Conservation (phyloP, 179 eudicot species). For the Carnegiea gigantea region DNA sequence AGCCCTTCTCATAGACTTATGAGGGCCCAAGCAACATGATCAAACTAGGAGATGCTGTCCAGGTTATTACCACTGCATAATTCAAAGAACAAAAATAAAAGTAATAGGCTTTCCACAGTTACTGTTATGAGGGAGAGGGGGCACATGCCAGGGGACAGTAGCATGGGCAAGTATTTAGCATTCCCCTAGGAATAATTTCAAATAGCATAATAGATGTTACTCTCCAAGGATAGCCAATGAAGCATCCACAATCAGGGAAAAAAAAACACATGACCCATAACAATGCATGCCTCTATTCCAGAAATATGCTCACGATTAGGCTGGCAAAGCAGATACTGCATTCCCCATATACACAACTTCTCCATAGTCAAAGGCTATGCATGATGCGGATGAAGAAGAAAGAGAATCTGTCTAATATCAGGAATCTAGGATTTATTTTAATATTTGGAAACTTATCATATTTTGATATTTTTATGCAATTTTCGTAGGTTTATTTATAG, state of each 20-base stretch:
- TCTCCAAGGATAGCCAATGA: not conserved
- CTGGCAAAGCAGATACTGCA: not conserved
- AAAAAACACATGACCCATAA: not conserved
- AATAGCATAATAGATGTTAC: not conserved
- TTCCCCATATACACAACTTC: not conserved
- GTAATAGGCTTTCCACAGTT: not conserved
- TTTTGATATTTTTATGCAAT: too few species aligned
- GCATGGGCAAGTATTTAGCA: not conserved
- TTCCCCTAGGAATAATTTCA: not conserved
- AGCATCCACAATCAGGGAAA: not conserved
- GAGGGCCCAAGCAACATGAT: not conserved
- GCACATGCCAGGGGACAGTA: not conserved
- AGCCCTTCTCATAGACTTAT: not conserved
- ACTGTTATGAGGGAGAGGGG: not conserved
- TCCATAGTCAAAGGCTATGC: not conserved
- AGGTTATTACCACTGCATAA: not conserved
- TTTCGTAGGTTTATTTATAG: too few species aligned
- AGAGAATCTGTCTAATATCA: too few species aligned
- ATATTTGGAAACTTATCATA: too few species aligned
- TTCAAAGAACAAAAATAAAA: not conserved
- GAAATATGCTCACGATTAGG: not conserved
- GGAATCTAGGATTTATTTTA: too few species aligned
- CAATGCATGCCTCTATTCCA: not conserved
- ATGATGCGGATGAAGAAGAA: too few species aligned
- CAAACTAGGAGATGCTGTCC: not conserved